Conservation (phyloP, 768 basidiomycete genomes). For the Chalciporus piperatus region DNA sequence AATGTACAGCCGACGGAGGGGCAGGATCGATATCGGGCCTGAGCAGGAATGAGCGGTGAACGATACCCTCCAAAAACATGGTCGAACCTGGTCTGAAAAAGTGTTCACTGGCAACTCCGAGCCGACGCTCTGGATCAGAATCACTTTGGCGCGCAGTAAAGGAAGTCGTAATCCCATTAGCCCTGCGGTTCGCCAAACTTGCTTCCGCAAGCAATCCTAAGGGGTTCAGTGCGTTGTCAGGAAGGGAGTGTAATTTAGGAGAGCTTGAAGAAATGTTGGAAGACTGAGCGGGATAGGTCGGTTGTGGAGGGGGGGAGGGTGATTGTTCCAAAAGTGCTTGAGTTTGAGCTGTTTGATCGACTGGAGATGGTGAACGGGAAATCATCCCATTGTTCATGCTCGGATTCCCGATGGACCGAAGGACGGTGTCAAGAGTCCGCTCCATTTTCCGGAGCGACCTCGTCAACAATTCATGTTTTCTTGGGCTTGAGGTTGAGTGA, state of each 20-base stretch:
- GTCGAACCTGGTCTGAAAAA: slow-evolving; percentile 88
- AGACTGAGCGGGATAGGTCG: slow-evolving; percentile 25
- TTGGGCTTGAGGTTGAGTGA: slow-evolving; percentile 37
- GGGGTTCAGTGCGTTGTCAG: slow-evolving; percentile 91
- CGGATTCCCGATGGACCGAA: slow-evolving; percentile 85
- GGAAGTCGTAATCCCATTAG: slow-evolving; percentile 45
- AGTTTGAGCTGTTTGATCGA: slow-evolving; percentile 44
- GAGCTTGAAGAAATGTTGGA: slow-evolving; percentile 44
- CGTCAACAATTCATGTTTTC: slow-evolving; percentile 82
- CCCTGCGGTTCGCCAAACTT: slow-evolving; percentile 70
- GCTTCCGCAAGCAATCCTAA: slow-evolving; percentile 91
- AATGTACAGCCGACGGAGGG: slow-evolving; percentile 78
- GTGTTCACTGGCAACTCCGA: slow-evolving; percentile 81
- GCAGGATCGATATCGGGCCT: slow-evolving; percentile 89
- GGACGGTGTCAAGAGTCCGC: slow-evolving; percentile 85
- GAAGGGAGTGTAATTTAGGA: slow-evolving; percentile 86
- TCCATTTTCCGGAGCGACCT: slow-evolving; percentile 89
- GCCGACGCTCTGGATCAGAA: slow-evolving; percentile 42
- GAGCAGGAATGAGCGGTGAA: slow-evolving; percentile 6
- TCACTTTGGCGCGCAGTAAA: slow-evolving; percentile 39
- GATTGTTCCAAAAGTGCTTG: slow-evolving; percentile 58
- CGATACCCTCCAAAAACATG: not conserved
- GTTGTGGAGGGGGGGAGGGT: slow-evolving; percentile 47
- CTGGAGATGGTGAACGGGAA: slow-evolving; percentile 78
- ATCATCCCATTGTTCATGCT: slow-evolving; percentile 74